Conservation (phyloP, 2,329 filamentous ascomycete species). For the Xylariaceae sp. region DNA sequence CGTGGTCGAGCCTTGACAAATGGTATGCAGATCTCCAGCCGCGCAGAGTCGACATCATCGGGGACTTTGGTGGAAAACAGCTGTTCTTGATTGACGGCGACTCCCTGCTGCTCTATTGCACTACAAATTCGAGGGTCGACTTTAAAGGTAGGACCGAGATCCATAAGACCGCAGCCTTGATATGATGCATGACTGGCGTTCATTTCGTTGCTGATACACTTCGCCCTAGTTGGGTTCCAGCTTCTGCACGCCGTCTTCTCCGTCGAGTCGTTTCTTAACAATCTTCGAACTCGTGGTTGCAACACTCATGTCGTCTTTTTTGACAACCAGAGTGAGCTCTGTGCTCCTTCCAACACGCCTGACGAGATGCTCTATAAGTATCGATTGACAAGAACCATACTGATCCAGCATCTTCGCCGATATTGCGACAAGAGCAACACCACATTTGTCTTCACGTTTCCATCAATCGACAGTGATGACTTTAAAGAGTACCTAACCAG, state of each 20-base stretch:
- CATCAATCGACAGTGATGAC: constrained; percentile 40
- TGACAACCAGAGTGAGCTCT: constrained; percentile 48
- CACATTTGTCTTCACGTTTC: constrained; percentile 39
- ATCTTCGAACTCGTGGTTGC: constrained; percentile 58
- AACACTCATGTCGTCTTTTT: constrained; percentile 70
- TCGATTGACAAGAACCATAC: constrained; percentile 54
- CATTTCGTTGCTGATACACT: not conserved
- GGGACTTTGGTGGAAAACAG: constrained; percentile 70
- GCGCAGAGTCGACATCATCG: constrained; percentile 58
- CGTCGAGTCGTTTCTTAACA: constrained; percentile 60
- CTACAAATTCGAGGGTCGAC: constrained; percentile 58
- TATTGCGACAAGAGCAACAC: constrained; percentile 28
- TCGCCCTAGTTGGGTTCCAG: constrained; percentile 45
- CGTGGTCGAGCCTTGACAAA: not conserved
- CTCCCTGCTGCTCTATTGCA: constrained; percentile 60
- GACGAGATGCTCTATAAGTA: constrained; percentile 43
- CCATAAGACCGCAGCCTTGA: not conserved
- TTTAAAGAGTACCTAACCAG: constrained; percentile 52
- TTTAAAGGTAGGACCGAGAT: constrained; percentile 43
- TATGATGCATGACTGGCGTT: not conserved
- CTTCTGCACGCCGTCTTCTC: constrained; percentile 65
- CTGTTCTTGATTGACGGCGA: constrained; percentile 70
- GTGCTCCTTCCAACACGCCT: constrained; percentile 43
- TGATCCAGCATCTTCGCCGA: constrained; percentile 56
- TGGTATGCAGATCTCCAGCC: constrained; percentile 24